Evolutionary conservation across 495 filamentous ascomycete species (phyloP).

Genomic region (Podospora pseudocomata): DNA sequence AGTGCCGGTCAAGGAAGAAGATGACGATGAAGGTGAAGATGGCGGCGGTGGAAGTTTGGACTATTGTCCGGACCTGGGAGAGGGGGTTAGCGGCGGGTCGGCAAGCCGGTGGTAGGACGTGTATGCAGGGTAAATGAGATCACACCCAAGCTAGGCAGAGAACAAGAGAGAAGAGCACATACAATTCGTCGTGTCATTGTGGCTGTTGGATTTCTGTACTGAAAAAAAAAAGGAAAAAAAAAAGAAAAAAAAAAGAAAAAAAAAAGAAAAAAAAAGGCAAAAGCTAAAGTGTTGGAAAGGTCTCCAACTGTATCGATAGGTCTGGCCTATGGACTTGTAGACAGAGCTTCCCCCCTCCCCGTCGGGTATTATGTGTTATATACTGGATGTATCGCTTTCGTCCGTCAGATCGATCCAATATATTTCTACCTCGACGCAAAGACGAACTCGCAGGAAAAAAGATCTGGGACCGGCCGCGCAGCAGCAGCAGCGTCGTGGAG

Average conservation of each 20-base stretch:
- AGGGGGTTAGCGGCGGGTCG: not conserved
- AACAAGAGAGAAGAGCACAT: constrained; percentile 2
- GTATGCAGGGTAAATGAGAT: not conserved
- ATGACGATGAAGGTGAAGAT: constrained; percentile 64
- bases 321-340: not conserved
- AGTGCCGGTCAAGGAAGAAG: constrained; percentile 75
- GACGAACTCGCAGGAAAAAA: not conserved
- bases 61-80: constrained; percentile 69
- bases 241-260: not conserved
- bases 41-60: constrained; percentile 70
- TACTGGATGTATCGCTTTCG: not conserved
- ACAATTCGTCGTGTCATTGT: constrained; percentile 47
- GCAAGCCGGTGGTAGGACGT: not conserved
- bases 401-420: not conserved
- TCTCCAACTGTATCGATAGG: not conserved
- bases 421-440: not conserved
- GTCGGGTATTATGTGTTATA: not conserved
- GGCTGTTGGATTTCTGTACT: not conserved
- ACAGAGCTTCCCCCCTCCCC: not conserved
- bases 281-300: not conserved
- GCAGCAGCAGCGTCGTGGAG: not conserved
- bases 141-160: not conserved
- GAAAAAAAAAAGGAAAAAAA: not conserved
- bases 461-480: not conserved
- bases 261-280: not conserved